phyloP scores from a whole-genome alignment of 2,329 filamentous ascomycete species.

The Alternaria triticimaculans region DNA sequence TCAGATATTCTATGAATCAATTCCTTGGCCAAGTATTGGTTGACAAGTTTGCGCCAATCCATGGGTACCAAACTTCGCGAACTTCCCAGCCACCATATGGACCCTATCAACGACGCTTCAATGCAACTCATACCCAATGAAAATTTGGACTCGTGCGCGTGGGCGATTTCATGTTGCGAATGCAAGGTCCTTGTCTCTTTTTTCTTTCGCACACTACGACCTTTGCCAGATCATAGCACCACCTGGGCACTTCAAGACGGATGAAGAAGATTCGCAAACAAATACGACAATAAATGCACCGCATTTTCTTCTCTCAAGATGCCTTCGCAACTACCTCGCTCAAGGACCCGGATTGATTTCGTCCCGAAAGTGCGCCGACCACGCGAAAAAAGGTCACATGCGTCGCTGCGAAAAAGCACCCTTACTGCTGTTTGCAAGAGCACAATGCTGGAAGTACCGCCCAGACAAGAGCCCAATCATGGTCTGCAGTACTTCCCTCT shows the following conservation, averaged over 20 bases:
- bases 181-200: neutral
- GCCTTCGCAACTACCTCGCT: neutral
- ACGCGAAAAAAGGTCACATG: neutral
- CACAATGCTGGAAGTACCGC: neutral
- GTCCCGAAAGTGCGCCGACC: slow-evolving; percentile 6
- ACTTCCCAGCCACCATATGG: neutral
- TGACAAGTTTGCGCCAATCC: neutral
- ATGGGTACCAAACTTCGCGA: neutral
- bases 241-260: neutral
- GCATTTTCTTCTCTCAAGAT: neutral
- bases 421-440: slow-evolving; percentile 1
- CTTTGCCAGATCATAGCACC: neutral
- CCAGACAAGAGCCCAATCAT: neutral
- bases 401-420: neutral
- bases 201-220: neutral
- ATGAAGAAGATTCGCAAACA: neutral
- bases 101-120: neutral
- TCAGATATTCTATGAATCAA: neutral
- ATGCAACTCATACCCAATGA: neutral
- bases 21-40: neutral
- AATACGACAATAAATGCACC: neutral
- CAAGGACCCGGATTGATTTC: slow-evolving; percentile 7
- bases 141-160: neutral
- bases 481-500: slow-evolving; percentile 2
- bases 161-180: too few species aligned